Evolutionary conservation across 148 eudicot species (phyloP).

Genomic region (Euryodendron excelsum): DNA sequence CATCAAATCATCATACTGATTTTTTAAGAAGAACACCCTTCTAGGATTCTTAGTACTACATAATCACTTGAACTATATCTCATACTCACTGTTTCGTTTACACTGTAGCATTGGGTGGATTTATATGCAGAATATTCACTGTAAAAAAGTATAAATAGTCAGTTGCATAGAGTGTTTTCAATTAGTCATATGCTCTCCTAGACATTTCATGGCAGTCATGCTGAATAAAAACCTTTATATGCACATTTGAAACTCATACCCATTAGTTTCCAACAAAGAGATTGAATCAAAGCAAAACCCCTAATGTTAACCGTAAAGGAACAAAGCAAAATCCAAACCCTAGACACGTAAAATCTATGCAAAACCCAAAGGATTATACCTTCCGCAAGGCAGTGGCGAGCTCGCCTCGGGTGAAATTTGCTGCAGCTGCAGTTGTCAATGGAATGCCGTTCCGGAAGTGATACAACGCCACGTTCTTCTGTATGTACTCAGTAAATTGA

Average conservation of each 20-base stretch:
- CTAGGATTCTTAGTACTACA: too few species aligned
- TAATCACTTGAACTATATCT: too few species aligned
- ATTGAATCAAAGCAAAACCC: not conserved
- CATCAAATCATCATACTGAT: too few species aligned
- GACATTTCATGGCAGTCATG: too few species aligned
- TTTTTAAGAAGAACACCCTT: too few species aligned
- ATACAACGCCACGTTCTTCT: conserved; percentile 71
- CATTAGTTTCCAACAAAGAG: not conserved
- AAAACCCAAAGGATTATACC: conserved; percentile 32
- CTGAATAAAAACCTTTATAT: not conserved
- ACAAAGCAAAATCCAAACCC: not conserved
- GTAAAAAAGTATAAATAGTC: too few species aligned
- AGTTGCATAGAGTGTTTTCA: too few species aligned
- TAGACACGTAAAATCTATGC: not conserved
- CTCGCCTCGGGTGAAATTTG: conserved; percentile 87
- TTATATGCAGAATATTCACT: too few species aligned
- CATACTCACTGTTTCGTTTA: too few species aligned
- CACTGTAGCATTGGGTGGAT: too few species aligned
- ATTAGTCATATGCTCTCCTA: too few species aligned
- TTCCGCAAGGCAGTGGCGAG: conserved; percentile 85
- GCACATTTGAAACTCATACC: not conserved
- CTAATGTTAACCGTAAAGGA: not conserved
- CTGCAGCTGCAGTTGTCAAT: conserved; percentile 78
- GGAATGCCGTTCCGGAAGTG: conserved; percentile 81
- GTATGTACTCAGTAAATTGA: conserved; percentile 84